Base-by-base conservation (phyloP, 345 rosid genomes). In the Adansonia digitata region DNA sequence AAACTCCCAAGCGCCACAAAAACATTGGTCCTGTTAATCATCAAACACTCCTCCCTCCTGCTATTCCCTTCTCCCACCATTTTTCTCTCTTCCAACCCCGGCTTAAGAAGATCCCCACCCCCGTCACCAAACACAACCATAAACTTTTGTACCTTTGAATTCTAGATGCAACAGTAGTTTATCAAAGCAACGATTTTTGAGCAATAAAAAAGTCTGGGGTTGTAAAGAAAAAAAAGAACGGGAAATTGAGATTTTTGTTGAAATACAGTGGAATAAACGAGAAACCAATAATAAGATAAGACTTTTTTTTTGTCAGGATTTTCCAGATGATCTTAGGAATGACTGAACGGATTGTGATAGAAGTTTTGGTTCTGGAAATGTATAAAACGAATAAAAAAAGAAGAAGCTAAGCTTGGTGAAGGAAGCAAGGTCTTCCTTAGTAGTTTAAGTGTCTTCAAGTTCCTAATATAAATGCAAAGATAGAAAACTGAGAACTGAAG, bases 1-100 rank as follows among this genome's bases (percentile, higher is more conserved):
- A 82, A 72, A 37, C 71, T 78, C 45, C 79, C 85, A 3, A 87
- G 82, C 24, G 88, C 86, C 9, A 86, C 84, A 46, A 86, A 88
- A 22, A 82, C 88, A 71, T 85, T 85, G 45, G 75, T 81, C 77
- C 72, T 88, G 83, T 81, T 88, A 13, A 85, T 53, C 73, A 76
- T 79, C 79, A 74, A 39, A 9, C 83, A 75, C 13, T 81, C 88
- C 12, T 86, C 85, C 48, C 75, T 84, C 68, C 82, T 73, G 59
- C 61, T 40, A 24, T 4, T 64, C 18, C 88, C 84, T 64, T 86
- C 85, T 53, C 91, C 85, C 37, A 80, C 84, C 81, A 76, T 86
- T 76, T 67, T 5, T 26, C 20, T 26, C 55, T 79, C 66, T 40
- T 2, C 18, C 45, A 61, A 52, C 39, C 68, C 20, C 52, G 7